Evolutionary conservation across 371 early-diverging fungal genomes (phyloP).

Genomic region (Entomophthora muscae): DNA sequence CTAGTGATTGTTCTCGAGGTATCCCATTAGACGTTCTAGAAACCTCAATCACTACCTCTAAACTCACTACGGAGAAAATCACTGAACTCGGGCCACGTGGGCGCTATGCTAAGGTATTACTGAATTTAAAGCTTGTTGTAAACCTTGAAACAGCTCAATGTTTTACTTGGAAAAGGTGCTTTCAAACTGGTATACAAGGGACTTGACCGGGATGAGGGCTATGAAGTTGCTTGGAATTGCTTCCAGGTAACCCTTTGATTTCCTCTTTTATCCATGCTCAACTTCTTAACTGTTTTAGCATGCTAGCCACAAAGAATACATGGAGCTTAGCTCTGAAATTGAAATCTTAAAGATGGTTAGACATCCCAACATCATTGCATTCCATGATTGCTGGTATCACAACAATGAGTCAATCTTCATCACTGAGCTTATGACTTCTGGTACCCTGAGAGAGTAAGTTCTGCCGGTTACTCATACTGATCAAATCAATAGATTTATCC

Average conservation of each 20-base stretch:
- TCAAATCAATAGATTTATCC: slow-evolving; percentile 26
- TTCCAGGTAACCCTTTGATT: slow-evolving; percentile 28
- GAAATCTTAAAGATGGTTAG: slow-evolving; percentile 61
- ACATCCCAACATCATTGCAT: slow-evolving; percentile 75
- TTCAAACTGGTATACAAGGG: slow-evolving; percentile 87
- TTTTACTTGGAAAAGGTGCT: slow-evolving; percentile 47
- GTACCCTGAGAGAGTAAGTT: slow-evolving; percentile 46
- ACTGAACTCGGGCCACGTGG: slow-evolving; percentile 47
- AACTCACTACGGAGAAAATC: slow-evolving; percentile 39
- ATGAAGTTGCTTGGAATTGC: slow-evolving; percentile 87
- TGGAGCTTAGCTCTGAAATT: slow-evolving; percentile 58
- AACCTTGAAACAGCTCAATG: too few relatives aligned
- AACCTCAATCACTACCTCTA: slow-evolving; percentile 11
- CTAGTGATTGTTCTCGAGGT: background rate
- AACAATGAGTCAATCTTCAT: slow-evolving; percentile 64
- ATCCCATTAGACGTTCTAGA: background rate
- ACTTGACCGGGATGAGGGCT: slow-evolving; percentile 78
- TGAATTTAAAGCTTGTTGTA: too few relatives aligned
- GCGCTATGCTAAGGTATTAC: slow-evolving; percentile 41
- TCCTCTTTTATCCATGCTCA: slow-evolving; percentile 37
- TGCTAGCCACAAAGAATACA: slow-evolving; percentile 43
- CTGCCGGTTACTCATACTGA: background rate
- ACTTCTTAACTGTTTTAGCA: slow-evolving; percentile 33
- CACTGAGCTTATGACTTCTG: slow-evolving; percentile 89
- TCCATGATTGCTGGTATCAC: slow-evolving; percentile 63